A percentile compares a stretch with the other conserved stretches of the same genome.
phyloP scores from a whole-genome alignment of 441 rosid species.

The Corymbia calophylla region DNA sequence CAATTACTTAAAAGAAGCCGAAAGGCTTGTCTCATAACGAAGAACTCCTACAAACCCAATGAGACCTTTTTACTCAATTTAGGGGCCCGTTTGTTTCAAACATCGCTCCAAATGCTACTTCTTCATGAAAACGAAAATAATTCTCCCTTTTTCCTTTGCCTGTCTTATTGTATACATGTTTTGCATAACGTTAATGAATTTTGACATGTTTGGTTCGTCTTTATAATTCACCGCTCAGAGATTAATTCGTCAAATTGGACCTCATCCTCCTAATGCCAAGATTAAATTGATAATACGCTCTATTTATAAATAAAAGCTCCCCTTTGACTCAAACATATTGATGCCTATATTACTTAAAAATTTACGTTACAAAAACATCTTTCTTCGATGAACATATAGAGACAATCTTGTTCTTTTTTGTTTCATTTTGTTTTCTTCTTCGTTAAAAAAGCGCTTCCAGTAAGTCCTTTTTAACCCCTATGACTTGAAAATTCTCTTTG shows the following conservation, averaged over 20 bases:
- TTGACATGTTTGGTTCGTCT: not conserved
- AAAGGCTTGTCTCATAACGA: not conserved
- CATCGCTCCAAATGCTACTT: not conserved
- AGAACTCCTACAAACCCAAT: not conserved
- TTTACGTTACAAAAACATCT: not conserved
- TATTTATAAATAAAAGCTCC: not conserved
- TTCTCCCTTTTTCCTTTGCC: not conserved
- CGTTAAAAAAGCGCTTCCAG: not conserved
- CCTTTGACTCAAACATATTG: not conserved
- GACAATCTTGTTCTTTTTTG: not conserved
- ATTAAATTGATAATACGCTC: not conserved
- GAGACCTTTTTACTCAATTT: not conserved
- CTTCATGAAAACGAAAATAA: not conserved
- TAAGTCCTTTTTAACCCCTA: not conserved
- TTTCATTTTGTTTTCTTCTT: not conserved
- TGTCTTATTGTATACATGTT: not conserved
- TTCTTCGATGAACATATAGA: not conserved
- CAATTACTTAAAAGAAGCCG: not conserved
- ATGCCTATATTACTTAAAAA: not conserved
- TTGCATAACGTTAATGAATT: not conserved
- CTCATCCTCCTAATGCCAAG: not conserved
- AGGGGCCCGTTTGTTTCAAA: not conserved
- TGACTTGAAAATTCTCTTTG: not conserved
- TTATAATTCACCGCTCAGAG: not conserved
- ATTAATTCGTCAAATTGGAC: not conserved